Conservation (phyloP, 2,329 filamentous ascomycete genomes). For the Moelleriella libera region DNA sequence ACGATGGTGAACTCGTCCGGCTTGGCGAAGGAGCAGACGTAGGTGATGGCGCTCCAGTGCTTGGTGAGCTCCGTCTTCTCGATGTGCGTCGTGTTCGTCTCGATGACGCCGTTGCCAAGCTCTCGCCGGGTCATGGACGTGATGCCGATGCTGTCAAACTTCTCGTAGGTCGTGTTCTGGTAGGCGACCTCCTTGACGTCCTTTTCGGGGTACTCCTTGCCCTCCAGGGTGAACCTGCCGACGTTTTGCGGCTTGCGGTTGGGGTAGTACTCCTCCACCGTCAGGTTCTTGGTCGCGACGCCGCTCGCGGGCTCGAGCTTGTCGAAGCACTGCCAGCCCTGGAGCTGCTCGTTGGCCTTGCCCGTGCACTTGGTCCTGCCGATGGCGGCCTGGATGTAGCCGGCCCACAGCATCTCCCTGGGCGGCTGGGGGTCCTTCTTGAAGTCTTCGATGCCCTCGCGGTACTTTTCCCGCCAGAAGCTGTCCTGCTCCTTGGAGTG, state of each 20-base stretch:
- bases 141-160: background rate
- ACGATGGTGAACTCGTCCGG: background rate
- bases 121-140: background rate
- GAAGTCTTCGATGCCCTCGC: background rate
- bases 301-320: background rate
- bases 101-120: background rate
- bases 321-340: background rate
- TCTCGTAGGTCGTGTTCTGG: background rate
- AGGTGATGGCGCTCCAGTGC: background rate
- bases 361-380: background rate
- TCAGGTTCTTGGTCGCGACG: background rate
- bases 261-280: background rate
- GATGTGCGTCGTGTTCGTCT: background rate
- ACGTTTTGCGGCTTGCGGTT: background rate
- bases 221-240: background rate
- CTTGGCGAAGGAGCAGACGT: background rate
- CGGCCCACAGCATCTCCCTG: background rate
- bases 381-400: background rate
- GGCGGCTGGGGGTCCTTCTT: background rate
- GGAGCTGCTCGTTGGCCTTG: background rate
- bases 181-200: background rate
- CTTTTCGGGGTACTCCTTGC: background rate
- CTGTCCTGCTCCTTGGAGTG: background rate
- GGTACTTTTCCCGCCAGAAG: background rate
- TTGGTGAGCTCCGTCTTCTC: background rate